A percentile compares a stretch with the other conserved stretches of the same genome.
Evolutionary conservation across 208 protist species (phyloP).

Genomic region (Porcisia deanei): DNA sequence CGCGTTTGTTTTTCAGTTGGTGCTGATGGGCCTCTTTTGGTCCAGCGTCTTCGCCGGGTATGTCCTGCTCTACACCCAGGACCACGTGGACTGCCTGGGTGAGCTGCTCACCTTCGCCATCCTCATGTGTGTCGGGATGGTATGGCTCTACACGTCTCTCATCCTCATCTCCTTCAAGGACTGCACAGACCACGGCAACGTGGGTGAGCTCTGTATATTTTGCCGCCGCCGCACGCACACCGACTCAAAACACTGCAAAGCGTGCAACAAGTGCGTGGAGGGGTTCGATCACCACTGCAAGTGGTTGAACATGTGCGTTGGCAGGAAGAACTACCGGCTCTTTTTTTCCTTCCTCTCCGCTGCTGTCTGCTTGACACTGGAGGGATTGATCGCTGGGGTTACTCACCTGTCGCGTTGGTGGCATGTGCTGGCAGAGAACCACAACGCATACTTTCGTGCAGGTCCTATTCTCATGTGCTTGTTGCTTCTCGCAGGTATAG

Average conservation of each 20-base stretch:
- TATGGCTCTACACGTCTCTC: slow-evolving; percentile 21
- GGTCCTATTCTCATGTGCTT: slow-evolving; percentile 52
- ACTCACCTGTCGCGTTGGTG: slow-evolving; percentile 66
- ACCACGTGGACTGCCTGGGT: slow-evolving; percentile 30
- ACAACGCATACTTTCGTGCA: slow-evolving; percentile 68
- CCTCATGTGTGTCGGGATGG: slow-evolving; percentile 21
- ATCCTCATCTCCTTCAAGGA: slow-evolving; percentile 62
- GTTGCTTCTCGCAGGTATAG: slow-evolving; percentile 38
- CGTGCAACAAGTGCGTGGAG: slow-evolving; percentile 89
- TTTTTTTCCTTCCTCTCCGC: slow-evolving; percentile 70
- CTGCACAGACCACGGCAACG: slow-evolving; percentile 51
- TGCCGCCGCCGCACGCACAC: slow-evolving; percentile 55
- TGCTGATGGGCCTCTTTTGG: slow-evolving; percentile 53
- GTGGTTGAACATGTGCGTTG: slow-evolving; percentile 93
- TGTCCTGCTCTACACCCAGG: slow-evolving; percentile 43
- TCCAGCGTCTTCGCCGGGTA: slow-evolving; percentile 48
- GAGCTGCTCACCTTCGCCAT: slow-evolving; percentile 52
- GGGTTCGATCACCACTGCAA: slow-evolving; percentile 94
- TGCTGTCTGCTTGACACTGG: slow-evolving; percentile 29
- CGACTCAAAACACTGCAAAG: slow-evolving; percentile 86
- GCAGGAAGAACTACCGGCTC: slow-evolving; percentile 72
- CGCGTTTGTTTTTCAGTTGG: slow-evolving; percentile 42
- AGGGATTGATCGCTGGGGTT: slow-evolving; percentile 38
- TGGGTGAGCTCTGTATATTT: slow-evolving; percentile 66
- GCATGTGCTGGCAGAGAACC: slow-evolving; percentile 32